These are phyloP conservation scores for Penicillium sp. DNA, from an alignment of 2,329 filamentous ascomycete species.

Conservation along the genomic window DNA sequence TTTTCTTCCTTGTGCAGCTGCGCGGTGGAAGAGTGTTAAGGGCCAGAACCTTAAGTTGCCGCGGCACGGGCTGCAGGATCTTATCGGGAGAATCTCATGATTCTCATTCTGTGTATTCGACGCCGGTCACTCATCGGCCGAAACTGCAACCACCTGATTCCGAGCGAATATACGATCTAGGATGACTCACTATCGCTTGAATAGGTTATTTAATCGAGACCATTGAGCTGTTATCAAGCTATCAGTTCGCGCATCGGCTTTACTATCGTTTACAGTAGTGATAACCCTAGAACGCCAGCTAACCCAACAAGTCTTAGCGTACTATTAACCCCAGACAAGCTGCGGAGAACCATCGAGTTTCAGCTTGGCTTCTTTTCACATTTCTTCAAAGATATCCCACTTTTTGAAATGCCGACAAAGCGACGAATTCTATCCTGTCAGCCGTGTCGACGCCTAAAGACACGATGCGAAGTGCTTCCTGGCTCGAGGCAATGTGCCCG, in stretches of 20 bases:
- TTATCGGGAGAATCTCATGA: neutral
- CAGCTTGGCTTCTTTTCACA: constrained; percentile 3
- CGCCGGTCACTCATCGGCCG: no score
- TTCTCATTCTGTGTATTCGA: no score
- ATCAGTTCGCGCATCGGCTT: neutral
- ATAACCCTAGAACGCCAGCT: neutral
- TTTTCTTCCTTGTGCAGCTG: constrained; percentile 1
- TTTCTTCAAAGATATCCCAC: neutral
- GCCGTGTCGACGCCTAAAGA: constrained; percentile 21
- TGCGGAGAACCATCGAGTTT: constrained; percentile 12
- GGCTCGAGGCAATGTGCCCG: constrained; percentile 8
- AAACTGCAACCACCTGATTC: no score
- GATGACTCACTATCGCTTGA: no score
- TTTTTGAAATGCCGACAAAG: constrained; percentile 7
- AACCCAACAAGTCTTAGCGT: constrained; percentile 7
- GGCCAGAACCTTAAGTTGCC: constrained; percentile 1
- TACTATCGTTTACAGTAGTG: neutral
- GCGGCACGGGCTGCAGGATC: neutral
- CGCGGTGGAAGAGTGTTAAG: constrained; percentile 11
- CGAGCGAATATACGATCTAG: no score
- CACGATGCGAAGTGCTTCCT: constrained; percentile 16
- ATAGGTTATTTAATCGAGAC: no score
- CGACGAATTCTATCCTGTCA: constrained; percentile 17
- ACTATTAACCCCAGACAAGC: constrained; percentile 10
- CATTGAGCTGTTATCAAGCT: no score